phyloP scores from a whole-genome alignment of 129 eudicot genomes.

The Daucus carota region DNA sequence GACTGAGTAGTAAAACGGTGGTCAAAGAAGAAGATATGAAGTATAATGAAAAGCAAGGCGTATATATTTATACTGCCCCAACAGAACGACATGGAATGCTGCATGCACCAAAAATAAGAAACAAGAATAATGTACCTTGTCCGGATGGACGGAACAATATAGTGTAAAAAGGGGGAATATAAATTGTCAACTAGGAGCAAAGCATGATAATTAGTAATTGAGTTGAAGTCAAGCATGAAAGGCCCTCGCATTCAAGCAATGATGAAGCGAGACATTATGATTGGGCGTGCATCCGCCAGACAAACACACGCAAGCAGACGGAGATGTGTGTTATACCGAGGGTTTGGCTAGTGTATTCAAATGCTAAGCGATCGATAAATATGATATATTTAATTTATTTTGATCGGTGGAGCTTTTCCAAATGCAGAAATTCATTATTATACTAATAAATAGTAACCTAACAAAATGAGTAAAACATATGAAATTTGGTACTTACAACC shows the following conservation, averaged over 20 bases:
- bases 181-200: background rate
- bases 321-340: background rate
- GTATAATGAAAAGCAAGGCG: background rate
- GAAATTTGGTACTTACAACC: no score
- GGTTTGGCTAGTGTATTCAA: no score
- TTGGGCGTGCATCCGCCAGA: conserved; percentile 47
- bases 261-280: conserved; percentile 38
- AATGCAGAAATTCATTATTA: no score
- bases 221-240: conserved; percentile 35
- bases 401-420: no score
- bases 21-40: conserved; percentile 2
- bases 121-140: conserved; percentile 25
- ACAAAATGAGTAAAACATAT: no score
- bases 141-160: background rate
- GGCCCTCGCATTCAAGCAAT: conserved; percentile 8
- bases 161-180: background rate
- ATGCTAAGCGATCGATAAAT: no score
- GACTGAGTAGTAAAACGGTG: background rate
- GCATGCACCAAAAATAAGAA: conserved; percentile 6
- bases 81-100: background rate
- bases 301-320: background rate
- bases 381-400: no score
- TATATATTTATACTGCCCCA: background rate
- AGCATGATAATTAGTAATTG: conserved; percentile 14
- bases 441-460: no score